These are phyloP conservation scores for Filobasidium floriforme DNA, from an alignment of 768 basidiomycete species.

Conservation along the genomic window DNA sequence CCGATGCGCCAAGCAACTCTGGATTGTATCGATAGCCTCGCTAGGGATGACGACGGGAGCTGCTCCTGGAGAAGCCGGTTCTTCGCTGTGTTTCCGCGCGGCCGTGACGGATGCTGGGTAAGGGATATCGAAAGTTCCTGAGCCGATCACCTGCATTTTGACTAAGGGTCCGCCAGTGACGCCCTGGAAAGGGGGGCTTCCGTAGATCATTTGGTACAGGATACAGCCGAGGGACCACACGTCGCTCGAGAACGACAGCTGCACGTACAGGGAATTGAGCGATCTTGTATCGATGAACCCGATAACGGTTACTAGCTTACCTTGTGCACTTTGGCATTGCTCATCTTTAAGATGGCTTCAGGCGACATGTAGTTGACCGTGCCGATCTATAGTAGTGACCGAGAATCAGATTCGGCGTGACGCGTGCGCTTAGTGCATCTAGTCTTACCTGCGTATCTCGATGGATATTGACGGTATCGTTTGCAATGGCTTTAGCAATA, in stretches of 20 bases:
- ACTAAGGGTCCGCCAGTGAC: slow-evolving; percentile 57
- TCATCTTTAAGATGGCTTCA: slow-evolving; percentile 71
- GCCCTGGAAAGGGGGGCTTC: slow-evolving; percentile 82
- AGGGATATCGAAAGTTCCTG: slow-evolving; percentile 65
- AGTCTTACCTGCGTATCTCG: slow-evolving; percentile 76
- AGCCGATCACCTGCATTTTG: slow-evolving; percentile 91
- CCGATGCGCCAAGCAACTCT: slow-evolving; percentile 66
- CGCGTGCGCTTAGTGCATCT: slow-evolving; percentile 3
- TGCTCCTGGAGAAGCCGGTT: slow-evolving; percentile 52
- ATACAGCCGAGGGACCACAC: slow-evolving; percentile 98
- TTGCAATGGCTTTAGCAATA: slow-evolving; percentile 98
- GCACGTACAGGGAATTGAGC: not conserved
- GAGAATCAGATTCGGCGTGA: not conserved
- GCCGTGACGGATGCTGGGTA: slow-evolving; percentile 54
- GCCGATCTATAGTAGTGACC: slow-evolving; percentile 58
- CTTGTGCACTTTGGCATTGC: slow-evolving; percentile 76
- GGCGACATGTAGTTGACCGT: slow-evolving; percentile 99
- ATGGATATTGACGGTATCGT: slow-evolving; percentile 96
- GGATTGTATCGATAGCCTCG: slow-evolving; percentile 74
- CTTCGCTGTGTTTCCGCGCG: slow-evolving; percentile 45
- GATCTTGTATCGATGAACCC: slow-evolving; percentile 2
- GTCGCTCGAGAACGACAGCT: slow-evolving; percentile 82
- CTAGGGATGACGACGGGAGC: slow-evolving; percentile 62
- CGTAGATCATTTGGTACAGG: slow-evolving; percentile 97
- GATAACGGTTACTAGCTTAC: slow-evolving; percentile 42